Base-by-base conservation (phyloP, 2,329 filamentous ascomycete species). In the Xylariaceae sp. region DNA sequence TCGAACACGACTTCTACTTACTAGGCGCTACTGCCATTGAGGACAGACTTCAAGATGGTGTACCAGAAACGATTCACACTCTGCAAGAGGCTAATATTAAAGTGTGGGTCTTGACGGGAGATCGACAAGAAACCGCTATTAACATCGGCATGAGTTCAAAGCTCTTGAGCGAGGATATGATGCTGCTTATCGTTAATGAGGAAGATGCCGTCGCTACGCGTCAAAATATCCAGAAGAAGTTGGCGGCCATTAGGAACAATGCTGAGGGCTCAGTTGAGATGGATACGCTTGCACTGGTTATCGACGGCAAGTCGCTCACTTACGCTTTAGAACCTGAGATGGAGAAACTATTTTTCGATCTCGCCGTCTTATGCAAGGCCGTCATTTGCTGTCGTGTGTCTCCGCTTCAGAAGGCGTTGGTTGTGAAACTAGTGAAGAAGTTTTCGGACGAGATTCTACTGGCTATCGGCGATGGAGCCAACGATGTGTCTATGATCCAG, bases 111-210 rank as follows among this genome's bases (percentile, higher is more conserved):
- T 73, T 99, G 71, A 99, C 94, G 40, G 94, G 94, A 65, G 94
- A 99, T 76, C 84, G 94, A 65, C 95, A 99, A 73, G 94, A 99
- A 73, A 99, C 94, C 31, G 94, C 94, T 54, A 99, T 99, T 80
- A 99, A 99, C 71, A 99, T 99, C 63, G 94, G 95, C 61, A 99
- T 99, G 94, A 96, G 91, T 70, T 99, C 94, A 75, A 97, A 97
- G 74, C 81, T 99, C 48, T 89, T 99, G 57, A 96, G 91, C 62
- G 94, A 99, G 72, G 95, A 99, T 65, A 99, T 99, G 94, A 96
- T 94, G 67, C 80, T 99, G 8, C 76, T 99, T 52, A 96, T 99
- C 64, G 81, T 99, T 67, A 99, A 99, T 67, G 94, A 99, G 69
- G 91, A 97, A 64, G 80, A 76, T 47, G 80, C 90, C 11, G 77